Base-by-base conservation (phyloP, 2,329 filamentous ascomycete genomes). In the Trichoderma asperellum region DNA sequence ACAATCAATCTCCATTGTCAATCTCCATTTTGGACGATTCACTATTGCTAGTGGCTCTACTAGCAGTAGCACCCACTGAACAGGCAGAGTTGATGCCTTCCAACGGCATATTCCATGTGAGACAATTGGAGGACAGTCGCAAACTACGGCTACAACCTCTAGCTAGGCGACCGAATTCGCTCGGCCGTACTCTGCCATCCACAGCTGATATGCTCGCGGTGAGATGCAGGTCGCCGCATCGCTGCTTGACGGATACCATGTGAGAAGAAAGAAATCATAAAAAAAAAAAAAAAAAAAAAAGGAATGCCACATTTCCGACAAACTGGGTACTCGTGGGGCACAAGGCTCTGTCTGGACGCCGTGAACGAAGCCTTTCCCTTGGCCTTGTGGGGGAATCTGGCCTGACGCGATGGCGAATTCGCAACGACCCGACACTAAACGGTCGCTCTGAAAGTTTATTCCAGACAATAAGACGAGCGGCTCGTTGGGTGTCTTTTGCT, bases 61-160 rank as follows among this genome's bases (percentile, higher is more conserved):
- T 34, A 63, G 6, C 12, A n/a, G 6, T n/a, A n/a, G 34, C 18
- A 37, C 61, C 27, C 18, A 10, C 21, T 18, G 16, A 18, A 52
- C 18, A 37, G 2, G 21, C 24, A 32, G 57, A 47, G 49, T 34
- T 37, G 32, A 65, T 47, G 62, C 52, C 12, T 43, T 27, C 27
- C 1, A 14, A 0, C 53, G 27, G 14, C 52, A 57, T 35, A 40
- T 58, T 47, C 49, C n/a, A 34, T 29, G 52, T 35, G 62, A 66
- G 62, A 66, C 62, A 66, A 7, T 27, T 27, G 35, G 37, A 21
- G 37, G 62, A 29, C 29, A 27, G 18, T 58, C 27, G n/a, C 62
- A 66, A 47, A 43, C 34, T 43, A 35, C 53, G 62, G 62, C 62
- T 66, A 37, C 37, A 57, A 66, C 62, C 53, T 49, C 49, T 18